phyloP scores from a whole-genome alignment of 768 basidiomycete genomes.

The Leccinum rimulosum region DNA sequence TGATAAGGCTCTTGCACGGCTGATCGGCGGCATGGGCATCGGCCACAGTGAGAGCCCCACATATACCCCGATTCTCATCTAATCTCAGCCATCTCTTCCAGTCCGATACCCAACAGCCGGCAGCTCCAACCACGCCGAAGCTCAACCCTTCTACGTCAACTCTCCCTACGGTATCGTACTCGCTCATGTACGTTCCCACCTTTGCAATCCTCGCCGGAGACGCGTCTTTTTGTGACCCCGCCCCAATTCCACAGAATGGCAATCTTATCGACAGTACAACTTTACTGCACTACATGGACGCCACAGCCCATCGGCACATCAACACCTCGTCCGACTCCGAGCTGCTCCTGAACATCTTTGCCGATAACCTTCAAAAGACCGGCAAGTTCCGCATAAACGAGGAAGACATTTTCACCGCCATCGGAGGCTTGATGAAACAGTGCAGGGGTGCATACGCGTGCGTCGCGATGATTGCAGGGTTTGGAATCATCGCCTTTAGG shows the following conservation, averaged over 20 bases:
- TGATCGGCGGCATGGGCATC: conserved; percentile 95
- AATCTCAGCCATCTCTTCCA: conserved; percentile 32
- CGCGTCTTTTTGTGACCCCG: conserved; percentile 3
- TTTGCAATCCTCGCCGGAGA: neutral
- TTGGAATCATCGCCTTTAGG: conserved; percentile 96
- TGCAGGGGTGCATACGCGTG: conserved; percentile 95
- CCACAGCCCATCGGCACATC: conserved; percentile 95
- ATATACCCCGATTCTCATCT: conserved; percentile 2
- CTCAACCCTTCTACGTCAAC: conserved; percentile 99
- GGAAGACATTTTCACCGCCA: conserved; percentile 96
- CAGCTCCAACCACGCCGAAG: conserved; percentile 93
- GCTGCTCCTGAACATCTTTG: conserved; percentile 94
- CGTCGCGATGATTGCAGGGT: conserved; percentile 98
- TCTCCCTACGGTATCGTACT: conserved; percentile 99
- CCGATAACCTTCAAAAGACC: conserved; percentile 95
- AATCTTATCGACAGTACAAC: conserved; percentile 92
- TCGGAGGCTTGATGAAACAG: conserved; percentile 84
- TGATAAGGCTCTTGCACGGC: conserved; percentile 63
- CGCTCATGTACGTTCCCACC: conserved; percentile 71
- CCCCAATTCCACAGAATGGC: conserved; percentile 67
- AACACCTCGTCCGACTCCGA: conserved; percentile 99
- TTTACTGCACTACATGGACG: conserved; percentile 92
- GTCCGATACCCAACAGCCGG: conserved; percentile 98
- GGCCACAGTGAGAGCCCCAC: conserved; percentile 73
- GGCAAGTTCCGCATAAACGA: conserved; percentile 99